phyloP scores from a whole-genome alignment of 495 filamentous ascomycete genomes.

The Penicillium salamii region DNA sequence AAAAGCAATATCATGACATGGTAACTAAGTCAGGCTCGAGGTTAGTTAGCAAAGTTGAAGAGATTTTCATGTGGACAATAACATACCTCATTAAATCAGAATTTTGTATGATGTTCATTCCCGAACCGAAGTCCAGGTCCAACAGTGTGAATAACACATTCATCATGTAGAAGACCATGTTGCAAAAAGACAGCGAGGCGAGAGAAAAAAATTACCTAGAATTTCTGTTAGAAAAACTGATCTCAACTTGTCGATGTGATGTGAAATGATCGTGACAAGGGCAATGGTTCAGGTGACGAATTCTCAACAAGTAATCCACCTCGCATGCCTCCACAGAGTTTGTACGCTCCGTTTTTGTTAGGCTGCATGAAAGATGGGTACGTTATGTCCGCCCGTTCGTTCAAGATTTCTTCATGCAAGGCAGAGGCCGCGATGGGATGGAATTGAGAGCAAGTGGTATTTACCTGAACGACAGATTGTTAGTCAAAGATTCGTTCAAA shows the following conservation, averaged over 20 bases:
- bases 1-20: conserved; percentile 29
- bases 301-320: conserved; percentile 92
- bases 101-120: conserved; percentile 87
- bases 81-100: conserved; percentile 99
- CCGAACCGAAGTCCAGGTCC: conserved; percentile 66
- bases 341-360: conserved; percentile 77
- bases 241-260: conserved; percentile 8
- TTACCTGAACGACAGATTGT: conserved; percentile 51
- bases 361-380: conserved; percentile 61
- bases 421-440: conserved; percentile 17
- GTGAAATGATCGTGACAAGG: conserved; percentile 12
- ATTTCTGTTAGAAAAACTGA: conserved; percentile 15
- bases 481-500: conserved; percentile 36
- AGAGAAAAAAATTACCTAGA: conserved; percentile 30
- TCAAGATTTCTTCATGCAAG: conserved; percentile 84
- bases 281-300: conserved; percentile 84
- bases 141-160: conserved; percentile 97
- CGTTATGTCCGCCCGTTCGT: conserved; percentile 98
- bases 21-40: conserved; percentile 47
- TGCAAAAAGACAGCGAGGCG: conserved; percentile 14
- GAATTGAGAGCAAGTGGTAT: conserved; percentile 30
- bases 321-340: conserved; percentile 68
- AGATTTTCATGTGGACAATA: neutral
- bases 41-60: conserved; percentile 38
- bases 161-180: conserved; percentile 62